A percentile compares a stretch with the other conserved stretches of the same genome.
phyloP scores from a whole-genome alignment of 2,329 filamentous ascomycete species.

The Apiospora kogelbergensis region DNA sequence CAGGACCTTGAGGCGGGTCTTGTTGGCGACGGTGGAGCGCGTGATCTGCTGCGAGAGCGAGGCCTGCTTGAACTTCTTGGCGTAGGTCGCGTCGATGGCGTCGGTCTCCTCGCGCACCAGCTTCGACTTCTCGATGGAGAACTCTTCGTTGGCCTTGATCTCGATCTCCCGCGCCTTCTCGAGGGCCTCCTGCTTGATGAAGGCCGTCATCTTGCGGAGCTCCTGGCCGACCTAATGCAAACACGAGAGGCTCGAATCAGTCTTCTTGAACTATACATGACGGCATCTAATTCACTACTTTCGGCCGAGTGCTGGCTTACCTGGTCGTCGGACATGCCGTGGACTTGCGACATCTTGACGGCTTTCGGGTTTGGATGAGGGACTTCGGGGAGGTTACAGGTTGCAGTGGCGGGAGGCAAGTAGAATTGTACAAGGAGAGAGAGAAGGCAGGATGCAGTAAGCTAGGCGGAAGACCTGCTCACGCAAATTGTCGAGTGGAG shows the following conservation, averaged over 20 bases:
- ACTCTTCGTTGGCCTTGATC: slow-evolving; percentile 98
- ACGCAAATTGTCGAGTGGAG: slow-evolving; percentile 1
- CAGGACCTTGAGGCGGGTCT: slow-evolving; percentile 87
- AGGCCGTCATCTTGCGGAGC: slow-evolving; percentile 99
- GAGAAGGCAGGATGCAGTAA: not conserved
- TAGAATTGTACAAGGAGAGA: not conserved
- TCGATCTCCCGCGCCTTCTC: slow-evolving; percentile 98
- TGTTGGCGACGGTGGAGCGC: slow-evolving; percentile 93
- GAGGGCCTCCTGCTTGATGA: slow-evolving; percentile 97
- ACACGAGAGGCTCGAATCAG: slow-evolving; percentile 18
- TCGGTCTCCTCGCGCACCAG: slow-evolving; percentile 94
- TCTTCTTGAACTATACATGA: no score
- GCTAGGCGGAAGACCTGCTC: slow-evolving; percentile 4
- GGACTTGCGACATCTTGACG: slow-evolving; percentile 81
- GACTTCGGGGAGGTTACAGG: slow-evolving; percentile 13
- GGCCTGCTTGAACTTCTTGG: slow-evolving; percentile 99
- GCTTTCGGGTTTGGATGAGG: slow-evolving; percentile 22
- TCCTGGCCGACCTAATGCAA: slow-evolving; percentile 81
- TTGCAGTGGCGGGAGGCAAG: not conserved
- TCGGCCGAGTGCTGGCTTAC: slow-evolving; percentile 47
- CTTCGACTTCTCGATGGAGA: slow-evolving; percentile 98
- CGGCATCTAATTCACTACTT: slow-evolving; percentile 15
- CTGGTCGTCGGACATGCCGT: slow-evolving; percentile 97
- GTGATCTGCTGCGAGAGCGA: slow-evolving; percentile 99
- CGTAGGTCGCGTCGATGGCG: slow-evolving; percentile 88